phyloP scores from a whole-genome alignment of 1,284 basidiomycete species.

The Vanrija sp. region DNA sequence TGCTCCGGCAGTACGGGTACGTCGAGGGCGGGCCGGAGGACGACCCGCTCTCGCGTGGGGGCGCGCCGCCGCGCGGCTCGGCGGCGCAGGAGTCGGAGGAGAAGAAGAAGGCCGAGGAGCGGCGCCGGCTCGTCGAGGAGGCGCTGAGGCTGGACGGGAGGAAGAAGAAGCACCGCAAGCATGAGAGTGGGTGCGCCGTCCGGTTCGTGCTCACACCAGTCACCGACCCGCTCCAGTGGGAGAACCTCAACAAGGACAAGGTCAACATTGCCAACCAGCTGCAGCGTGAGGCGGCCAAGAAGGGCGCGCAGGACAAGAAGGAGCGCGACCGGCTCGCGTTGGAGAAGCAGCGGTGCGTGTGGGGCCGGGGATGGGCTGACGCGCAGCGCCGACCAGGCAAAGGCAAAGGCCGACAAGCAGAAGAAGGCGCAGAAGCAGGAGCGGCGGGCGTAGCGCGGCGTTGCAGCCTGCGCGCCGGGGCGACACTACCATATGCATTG shows the following conservation, averaged over 20 bases:
- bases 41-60: constrained; percentile 10
- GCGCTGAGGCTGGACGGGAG: constrained; percentile 41
- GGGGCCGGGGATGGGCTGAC: not conserved
- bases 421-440: constrained; percentile 49
- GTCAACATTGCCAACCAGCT: constrained; percentile 35
- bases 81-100: not conserved
- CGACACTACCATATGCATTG: no score
- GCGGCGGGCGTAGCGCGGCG: constrained; percentile 27
- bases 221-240: constrained; percentile 28
- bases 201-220: constrained; percentile 20
- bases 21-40: constrained; percentile 37
- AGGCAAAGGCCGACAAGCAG: constrained; percentile 48
- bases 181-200: constrained; percentile 27
- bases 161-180: constrained; percentile 45
- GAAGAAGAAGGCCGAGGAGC: constrained; percentile 25
- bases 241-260: constrained; percentile 47
- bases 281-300: constrained; percentile 38
- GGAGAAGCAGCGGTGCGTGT: constrained; percentile 46
- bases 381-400: constrained; percentile 42
- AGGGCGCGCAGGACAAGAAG: constrained; percentile 30
- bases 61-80: constrained; percentile 25
- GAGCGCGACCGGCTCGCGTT: constrained; percentile 45
- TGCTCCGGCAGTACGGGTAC: constrained; percentile 47
- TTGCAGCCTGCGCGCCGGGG: no score
- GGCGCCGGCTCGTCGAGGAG: constrained; percentile 35